A percentile compares a stretch with the other conserved stretches of the same genome.
Evolutionary conservation across 805 yeast genomes (phyloP).

Genomic region (Yarrowia porcina): DNA sequence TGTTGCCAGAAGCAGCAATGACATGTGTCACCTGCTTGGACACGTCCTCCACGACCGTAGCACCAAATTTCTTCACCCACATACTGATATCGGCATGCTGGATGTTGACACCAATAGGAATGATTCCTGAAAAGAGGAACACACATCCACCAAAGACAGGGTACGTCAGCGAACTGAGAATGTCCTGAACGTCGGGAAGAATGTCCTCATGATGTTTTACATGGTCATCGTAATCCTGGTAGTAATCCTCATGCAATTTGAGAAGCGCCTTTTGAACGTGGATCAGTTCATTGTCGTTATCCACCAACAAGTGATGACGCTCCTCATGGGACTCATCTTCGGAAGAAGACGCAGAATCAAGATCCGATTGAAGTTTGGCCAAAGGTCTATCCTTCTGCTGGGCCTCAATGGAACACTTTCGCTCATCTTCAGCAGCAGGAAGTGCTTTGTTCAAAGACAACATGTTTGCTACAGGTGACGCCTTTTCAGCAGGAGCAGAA

Average conservation of each 20-base stretch:
- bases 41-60: constrained; percentile 69
- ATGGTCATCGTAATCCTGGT: constrained; percentile 44
- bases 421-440: constrained; percentile 31
- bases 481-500: constrained; percentile 3
- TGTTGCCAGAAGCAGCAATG: constrained; percentile 73
- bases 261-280: constrained; percentile 60
- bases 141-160: constrained; percentile 64
- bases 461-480: constrained; percentile 23
- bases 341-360: constrained; percentile 34
- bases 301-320: constrained; percentile 52
- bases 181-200: constrained; percentile 36
- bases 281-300: constrained; percentile 75
- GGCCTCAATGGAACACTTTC: constrained; percentile 55
- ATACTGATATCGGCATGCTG: constrained; percentile 81
- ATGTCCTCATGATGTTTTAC: constrained; percentile 9
- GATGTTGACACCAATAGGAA: constrained; percentile 74
- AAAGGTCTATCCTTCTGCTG: constrained; percentile 81
- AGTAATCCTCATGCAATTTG: constrained; percentile 66
- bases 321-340: constrained; percentile 25
- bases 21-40: constrained; percentile 79
- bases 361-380: constrained; percentile 73
- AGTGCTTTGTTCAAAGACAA: constrained; percentile 33
- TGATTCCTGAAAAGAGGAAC: constrained; percentile 81
- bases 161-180: constrained; percentile 66
- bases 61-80: constrained; percentile 93